A percentile compares a stretch with the other conserved stretches of the same genome.
Evolutionary conservation across 768 basidiomycete genomes (phyloP).

Genomic region (Termitomyces sp.): DNA sequence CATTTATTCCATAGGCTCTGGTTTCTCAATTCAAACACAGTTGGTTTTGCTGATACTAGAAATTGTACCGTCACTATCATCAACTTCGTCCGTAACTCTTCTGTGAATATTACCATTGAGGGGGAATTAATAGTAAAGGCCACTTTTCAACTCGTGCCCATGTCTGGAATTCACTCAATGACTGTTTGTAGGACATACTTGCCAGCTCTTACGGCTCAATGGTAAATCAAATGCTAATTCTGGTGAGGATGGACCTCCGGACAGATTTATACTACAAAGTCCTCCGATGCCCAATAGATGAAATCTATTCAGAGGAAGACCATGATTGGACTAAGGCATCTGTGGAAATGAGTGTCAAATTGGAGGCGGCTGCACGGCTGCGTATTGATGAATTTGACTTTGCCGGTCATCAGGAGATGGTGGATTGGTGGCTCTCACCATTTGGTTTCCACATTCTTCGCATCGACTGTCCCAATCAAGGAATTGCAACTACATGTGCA

Average conservation of each 20-base stretch:
- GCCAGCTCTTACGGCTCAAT: background rate
- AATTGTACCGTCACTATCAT: background rate
- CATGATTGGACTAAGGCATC: background rate
- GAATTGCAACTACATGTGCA: background rate
- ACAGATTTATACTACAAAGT: background rate
- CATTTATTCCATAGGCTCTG: background rate
- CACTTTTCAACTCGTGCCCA: too few relatives aligned
- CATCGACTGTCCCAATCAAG: background rate
- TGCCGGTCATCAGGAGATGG: too few relatives aligned
- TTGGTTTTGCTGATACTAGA: background rate
- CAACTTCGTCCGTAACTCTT: background rate
- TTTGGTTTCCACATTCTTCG: too few relatives aligned
- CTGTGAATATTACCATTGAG: background rate
- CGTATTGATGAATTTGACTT: too few relatives aligned
- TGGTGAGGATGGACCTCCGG: background rate
- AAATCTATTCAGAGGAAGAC: background rate
- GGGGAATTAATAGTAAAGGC: too few relatives aligned
- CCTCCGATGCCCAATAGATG: background rate
- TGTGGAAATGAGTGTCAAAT: background rate
- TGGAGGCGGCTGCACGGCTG: background rate
- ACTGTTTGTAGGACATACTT: background rate
- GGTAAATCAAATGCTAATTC: background rate
- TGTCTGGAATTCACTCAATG: background rate
- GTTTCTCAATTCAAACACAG: constrained; percentile 1
- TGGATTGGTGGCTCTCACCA: too few relatives aligned